Evolutionary conservation across 208 protist species (phyloP).

Genomic region (Phytomonas francai): DNA sequence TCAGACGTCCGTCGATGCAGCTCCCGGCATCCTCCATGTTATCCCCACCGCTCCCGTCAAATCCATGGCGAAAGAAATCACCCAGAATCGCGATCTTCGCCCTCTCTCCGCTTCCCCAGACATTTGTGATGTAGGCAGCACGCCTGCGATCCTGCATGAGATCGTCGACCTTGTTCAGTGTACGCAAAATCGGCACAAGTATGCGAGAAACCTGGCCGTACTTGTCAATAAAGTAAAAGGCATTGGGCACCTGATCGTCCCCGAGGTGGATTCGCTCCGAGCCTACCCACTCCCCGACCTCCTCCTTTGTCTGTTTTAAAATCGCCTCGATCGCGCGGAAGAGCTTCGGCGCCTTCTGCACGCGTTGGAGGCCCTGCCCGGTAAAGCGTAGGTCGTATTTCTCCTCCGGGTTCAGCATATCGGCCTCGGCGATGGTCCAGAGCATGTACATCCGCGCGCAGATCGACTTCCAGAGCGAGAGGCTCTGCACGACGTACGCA

Average conservation of each 20-base stretch:
- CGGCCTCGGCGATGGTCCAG: constrained; percentile 92
- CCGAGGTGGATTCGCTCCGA: constrained; percentile 94
- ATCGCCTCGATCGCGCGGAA: constrained; percentile 83
- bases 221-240: constrained; percentile 97
- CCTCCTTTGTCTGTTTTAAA: constrained; percentile 79
- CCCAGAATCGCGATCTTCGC: constrained; percentile 83
- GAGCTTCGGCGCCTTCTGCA: constrained; percentile 87
- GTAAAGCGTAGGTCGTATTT: constrained; percentile 86
- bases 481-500: constrained; percentile 93
- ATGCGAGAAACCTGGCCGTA: constrained; percentile 97
- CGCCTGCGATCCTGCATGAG: constrained; percentile 35
- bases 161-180: constrained; percentile 74
- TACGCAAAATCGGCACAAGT: constrained; percentile 91
- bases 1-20: constrained; percentile 97
- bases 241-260: constrained; percentile 97
- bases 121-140: constrained; percentile 74
- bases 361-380: constrained; percentile 93
- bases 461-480: constrained; percentile 94
- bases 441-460: constrained; percentile 81
- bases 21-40: constrained; percentile 96
- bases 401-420: constrained; percentile 84
- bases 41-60: constrained; percentile 94
- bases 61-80: constrained; percentile 95
- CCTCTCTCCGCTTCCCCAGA: constrained; percentile 55
- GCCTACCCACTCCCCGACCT: constrained; percentile 86